A percentile compares a stretch with the other conserved stretches of the same genome.
Conservation (phyloP, 2,329 filamentous ascomycete species). For the Penicillium digitatum region DNA sequence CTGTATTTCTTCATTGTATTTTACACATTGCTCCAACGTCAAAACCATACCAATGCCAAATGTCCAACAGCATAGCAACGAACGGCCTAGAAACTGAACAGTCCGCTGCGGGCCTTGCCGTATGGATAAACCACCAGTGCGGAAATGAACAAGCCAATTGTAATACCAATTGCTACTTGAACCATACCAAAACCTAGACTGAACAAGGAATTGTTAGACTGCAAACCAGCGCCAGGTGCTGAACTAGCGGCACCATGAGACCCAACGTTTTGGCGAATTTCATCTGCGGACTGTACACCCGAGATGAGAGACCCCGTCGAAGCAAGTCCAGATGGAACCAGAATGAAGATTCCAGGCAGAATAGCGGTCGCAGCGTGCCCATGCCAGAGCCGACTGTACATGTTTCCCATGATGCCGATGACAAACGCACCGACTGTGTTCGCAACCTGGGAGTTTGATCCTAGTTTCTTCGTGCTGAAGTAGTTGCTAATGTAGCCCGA, state of each 20-base stretch:
- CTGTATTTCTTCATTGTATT: neutral
- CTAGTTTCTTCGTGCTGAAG: slow-evolving; percentile 50
- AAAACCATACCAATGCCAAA: neutral
- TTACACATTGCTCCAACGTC: neutral
- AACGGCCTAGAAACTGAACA: slow-evolving; percentile 36
- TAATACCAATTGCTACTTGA: slow-evolving; percentile 43
- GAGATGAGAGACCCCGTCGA: slow-evolving; percentile 55
- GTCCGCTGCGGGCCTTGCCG: slow-evolving; percentile 40
- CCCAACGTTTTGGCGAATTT: slow-evolving; percentile 41
- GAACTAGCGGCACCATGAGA: slow-evolving; percentile 10
- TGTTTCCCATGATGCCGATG: slow-evolving; percentile 71
- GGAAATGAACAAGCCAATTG: slow-evolving; percentile 41
- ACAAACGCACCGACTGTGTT: slow-evolving; percentile 72
- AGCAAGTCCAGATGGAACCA: slow-evolving; percentile 57
- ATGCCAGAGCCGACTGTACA: slow-evolving; percentile 68
- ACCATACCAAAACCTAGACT: slow-evolving; percentile 43
- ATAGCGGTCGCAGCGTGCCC: slow-evolving; percentile 79
- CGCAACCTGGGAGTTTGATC: slow-evolving; percentile 68
- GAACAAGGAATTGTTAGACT: slow-evolving; percentile 17
- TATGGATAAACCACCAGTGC: slow-evolving; percentile 42
- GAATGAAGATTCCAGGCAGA: slow-evolving; percentile 76
- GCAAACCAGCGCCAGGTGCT: slow-evolving; percentile 17
- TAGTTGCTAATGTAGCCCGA: slow-evolving; percentile 63
- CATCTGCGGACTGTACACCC: slow-evolving; percentile 54
- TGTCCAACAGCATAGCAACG: neutral